Percentiles rank a stretch among this genome's conserved stretches.
These are phyloP conservation scores for Epichloe glyceriae DNA, from an alignment of 2,329 filamentous ascomycete species.

Conservation along the genomic window DNA sequence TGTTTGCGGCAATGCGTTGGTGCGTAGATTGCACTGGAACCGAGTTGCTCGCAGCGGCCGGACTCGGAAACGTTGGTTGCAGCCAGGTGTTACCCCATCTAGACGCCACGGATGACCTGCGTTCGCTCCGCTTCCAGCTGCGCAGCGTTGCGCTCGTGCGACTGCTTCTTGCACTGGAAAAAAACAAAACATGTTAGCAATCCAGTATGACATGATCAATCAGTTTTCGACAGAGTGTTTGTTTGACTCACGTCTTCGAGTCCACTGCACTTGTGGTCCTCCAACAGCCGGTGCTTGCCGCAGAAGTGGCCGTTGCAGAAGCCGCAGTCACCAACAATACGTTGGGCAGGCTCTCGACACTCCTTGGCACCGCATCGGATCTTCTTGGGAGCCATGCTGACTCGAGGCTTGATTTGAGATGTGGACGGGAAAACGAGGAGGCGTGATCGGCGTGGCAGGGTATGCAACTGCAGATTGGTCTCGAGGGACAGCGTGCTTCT, in stretches of 20 bases:
- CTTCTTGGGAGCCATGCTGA: constrained; percentile 57
- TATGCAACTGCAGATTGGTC: not conserved
- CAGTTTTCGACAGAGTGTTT: not conserved
- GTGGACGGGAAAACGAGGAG: not conserved
- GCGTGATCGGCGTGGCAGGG: not conserved
- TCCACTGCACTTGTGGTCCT: constrained; percentile 86
- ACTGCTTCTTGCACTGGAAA: constrained; percentile 81
- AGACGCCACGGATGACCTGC: constrained; percentile 85
- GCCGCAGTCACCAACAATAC: constrained; percentile 89
- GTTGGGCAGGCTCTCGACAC: constrained; percentile 77
- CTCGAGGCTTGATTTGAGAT: not conserved
- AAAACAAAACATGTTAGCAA: constrained; percentile 6
- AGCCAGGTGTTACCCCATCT: constrained; percentile 15
- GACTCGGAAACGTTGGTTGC: not conserved
- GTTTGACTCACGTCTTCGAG: constrained; percentile 65
- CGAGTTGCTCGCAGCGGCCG: not conserved
- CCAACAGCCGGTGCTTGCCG: constrained; percentile 83
- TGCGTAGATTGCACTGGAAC: not conserved
- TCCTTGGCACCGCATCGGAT: constrained; percentile 79
- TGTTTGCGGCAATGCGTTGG: not conserved
- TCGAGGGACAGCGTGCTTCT: not conserved
- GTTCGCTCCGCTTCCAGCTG: constrained; percentile 89
- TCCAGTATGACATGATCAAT: not conserved
- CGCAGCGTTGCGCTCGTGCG: constrained; percentile 83
- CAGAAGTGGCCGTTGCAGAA: constrained; percentile 94